Evolutionary conservation across 1,139 yeast genomes (phyloP), one percentile per base, ranked within the genome.

Genomic region (Magnusiomyces tetraspermus): DNA sequence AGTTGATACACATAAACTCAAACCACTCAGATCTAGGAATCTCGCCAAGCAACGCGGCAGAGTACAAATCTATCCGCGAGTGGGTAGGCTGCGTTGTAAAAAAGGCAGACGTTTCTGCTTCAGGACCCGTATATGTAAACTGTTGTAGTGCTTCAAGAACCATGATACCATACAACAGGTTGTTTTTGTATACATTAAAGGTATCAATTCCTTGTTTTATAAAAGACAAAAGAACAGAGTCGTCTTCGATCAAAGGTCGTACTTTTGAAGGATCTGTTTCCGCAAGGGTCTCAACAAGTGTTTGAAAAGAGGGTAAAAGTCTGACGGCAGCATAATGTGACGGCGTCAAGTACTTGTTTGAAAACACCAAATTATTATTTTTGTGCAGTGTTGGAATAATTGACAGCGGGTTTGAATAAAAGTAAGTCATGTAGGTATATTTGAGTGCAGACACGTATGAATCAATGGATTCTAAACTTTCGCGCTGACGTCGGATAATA

Each of bases 371-470:
- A 4, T 33, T 17, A 26, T 28, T 53, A 49, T 19, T 26, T 60
- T 55, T 74, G 74, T 63, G 56, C 70, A 67, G 22, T 61, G 65
- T 64, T 68, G 70, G 58, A 75, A 75, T 0, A 82, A 77, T 66
- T 0, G 85, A 73, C 52, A 82, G 74, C 1, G 92, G 88, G 68
- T 81, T 83, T 55, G 79, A 81, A 62, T 78, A 85, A 64, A 79
- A 85, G 61, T 83, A 84, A 3, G 82, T 75, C 87, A 86, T 82
- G 60, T 81, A 74, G 28, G 82, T 70, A 55, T 84, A 72, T 59
- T 81, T 82, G 58, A 86, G 68, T 47, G 78, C 76, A 17, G 78
- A 67, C 8, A 77, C 68, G 50, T 78, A 69, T 17, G 77, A 73
- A 59, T 83, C 85, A 47, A 81, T 74, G 24, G 75, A 67, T 48